Conservation (phyloP, 1,139 yeast species). For the Zhuliangozyma blackwelliae region DNA sequence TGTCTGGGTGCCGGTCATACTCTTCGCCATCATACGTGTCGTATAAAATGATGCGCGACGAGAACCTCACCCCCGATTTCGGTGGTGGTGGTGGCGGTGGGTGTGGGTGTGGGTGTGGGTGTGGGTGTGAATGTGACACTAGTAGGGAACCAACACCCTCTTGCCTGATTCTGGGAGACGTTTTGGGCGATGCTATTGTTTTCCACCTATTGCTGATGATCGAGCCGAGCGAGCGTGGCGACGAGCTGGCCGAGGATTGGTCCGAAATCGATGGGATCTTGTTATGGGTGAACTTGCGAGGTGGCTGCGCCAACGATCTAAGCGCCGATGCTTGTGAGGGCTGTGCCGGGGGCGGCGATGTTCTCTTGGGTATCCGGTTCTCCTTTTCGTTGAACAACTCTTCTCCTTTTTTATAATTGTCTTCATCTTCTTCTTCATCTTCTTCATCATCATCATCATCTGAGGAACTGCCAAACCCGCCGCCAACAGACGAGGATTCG, state of each 20-base stretch:
- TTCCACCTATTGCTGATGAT: conserved; percentile 25
- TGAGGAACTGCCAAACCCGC: conserved; percentile 28
- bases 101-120: conserved; percentile 4
- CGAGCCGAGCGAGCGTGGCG: conserved; percentile 31
- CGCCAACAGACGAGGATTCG: conserved; percentile 18
- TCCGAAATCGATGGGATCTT: conserved; percentile 22
- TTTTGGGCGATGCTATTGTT: conserved; percentile 2
- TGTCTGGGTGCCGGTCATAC: conserved; percentile 91
- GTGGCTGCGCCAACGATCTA: conserved; percentile 7
- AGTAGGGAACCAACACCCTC: background rate
- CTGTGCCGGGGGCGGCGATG: conserved; percentile 9
- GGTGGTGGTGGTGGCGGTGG: conserved; percentile 5
- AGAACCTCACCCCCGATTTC: conserved; percentile 57
- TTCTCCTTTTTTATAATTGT: conserved; percentile 4
- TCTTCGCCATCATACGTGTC: conserved; percentile 83
- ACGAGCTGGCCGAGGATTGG: conserved; percentile 18
- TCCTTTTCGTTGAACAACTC: conserved; percentile 5
- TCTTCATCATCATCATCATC: conserved; percentile 24
- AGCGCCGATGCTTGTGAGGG: background rate
- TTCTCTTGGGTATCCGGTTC: conserved; percentile 3
- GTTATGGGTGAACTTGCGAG: conserved; percentile 21
- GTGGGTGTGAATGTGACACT: conserved; percentile 5
- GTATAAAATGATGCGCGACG: conserved; percentile 77
- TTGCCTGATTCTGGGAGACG: conserved; percentile 2
- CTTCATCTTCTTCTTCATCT: conserved; percentile 7